phyloP scores from a whole-genome alignment of 441 rosid genomes.

The Kokia cookei region DNA sequence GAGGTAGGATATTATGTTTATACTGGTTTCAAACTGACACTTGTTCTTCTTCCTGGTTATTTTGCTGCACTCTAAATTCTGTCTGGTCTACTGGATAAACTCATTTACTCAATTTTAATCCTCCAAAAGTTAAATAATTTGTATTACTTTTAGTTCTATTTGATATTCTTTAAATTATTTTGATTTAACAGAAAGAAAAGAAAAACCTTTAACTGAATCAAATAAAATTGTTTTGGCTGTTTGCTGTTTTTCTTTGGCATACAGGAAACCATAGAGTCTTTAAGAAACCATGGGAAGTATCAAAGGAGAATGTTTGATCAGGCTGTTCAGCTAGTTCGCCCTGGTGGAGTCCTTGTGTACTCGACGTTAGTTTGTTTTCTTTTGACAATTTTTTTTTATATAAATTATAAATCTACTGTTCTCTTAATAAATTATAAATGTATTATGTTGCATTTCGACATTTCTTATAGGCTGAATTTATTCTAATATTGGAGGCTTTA shows the following conservation, averaged over 20 bases:
- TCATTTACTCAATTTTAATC: neutral
- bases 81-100: neutral
- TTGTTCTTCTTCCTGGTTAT: neutral
- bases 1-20: constrained; percentile 43
- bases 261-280: constrained; percentile 81
- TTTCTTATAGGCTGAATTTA: neutral
- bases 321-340: constrained; percentile 89
- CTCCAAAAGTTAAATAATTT: neutral
- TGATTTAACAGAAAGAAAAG: neutral
- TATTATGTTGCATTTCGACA: neutral
- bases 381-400: neutral
- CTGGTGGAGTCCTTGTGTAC: constrained; percentile 91
- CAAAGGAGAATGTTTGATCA: constrained; percentile 93
- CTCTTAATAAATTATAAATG: neutral
- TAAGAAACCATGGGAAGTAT: constrained; percentile 77
- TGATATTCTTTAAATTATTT: neutral
- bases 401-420: neutral
- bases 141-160: neutral
- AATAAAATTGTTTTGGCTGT: neutral
- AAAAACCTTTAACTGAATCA: neutral
- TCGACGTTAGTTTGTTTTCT: constrained; percentile 63
- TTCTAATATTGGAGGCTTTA: neutral
- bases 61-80: neutral
- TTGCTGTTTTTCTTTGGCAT: neutral
- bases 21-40: neutral